These are phyloP conservation scores for Aschersonia sp. DNA, from an alignment of 2,329 filamentous ascomycete species.

Conservation along the genomic window DNA sequence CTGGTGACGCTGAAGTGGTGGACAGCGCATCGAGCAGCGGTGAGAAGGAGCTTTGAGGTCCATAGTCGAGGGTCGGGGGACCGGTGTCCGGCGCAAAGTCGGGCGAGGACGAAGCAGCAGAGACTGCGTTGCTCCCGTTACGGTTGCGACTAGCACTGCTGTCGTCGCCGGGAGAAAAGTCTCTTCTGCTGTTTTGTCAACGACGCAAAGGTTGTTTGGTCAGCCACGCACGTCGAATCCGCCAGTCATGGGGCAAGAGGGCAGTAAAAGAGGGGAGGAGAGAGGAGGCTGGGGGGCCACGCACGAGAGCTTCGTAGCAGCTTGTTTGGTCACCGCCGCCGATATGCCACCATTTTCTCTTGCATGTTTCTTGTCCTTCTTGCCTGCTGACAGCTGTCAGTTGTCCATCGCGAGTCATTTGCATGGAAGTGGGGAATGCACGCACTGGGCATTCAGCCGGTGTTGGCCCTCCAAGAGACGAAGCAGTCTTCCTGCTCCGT, in stretches of 20 bases:
- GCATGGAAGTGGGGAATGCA: conserved; percentile 4
- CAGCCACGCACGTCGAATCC: neutral
- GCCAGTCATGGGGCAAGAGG: neutral
- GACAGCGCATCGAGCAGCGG: conserved; percentile 34
- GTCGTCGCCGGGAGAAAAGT: conserved; percentile 13
- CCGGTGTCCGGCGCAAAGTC: conserved; percentile 31
- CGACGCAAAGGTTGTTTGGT: conserved; percentile 5
- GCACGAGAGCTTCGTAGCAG: conserved; percentile 36
- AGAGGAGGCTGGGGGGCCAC: conserved; percentile 12
- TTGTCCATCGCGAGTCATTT: conserved; percentile 1
- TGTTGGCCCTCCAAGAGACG: conserved; percentile 11
- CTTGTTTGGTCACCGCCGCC: conserved; percentile 38
- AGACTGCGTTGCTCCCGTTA: conserved; percentile 20
- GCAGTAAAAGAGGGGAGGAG: conserved; percentile 2
- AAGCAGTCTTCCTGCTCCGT: conserved; percentile 18
- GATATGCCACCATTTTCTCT: conserved; percentile 37
- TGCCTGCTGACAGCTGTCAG: conserved; percentile 8
- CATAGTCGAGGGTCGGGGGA: conserved; percentile 26
- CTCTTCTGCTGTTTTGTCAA: conserved; percentile 6
- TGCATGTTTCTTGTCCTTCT: conserved; percentile 41
- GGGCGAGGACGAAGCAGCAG: conserved; percentile 29
- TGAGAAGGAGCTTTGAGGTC: conserved; percentile 23
- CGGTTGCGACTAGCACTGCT: conserved; percentile 15
- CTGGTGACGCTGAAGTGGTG: conserved; percentile 31
- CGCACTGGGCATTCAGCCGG: conserved; percentile 23